A percentile compares a stretch with the other conserved stretches of the same genome.
Evolutionary conservation across 192 early-diverging fungal genomes (phyloP).

Genomic region (Podila epigama): DNA sequence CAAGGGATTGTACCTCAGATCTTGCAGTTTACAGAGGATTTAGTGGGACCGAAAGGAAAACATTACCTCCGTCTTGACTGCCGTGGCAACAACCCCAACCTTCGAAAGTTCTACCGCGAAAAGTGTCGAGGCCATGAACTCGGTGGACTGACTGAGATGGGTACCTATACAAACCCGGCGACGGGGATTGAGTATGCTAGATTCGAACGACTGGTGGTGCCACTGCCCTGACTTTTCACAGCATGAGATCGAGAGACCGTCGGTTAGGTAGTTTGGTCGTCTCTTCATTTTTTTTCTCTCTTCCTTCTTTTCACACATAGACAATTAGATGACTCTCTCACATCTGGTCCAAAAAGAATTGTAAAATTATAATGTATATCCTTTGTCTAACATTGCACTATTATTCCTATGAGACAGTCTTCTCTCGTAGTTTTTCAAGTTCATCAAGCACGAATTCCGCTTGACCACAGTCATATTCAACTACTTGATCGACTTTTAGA

Average conservation of each 20-base stretch:
- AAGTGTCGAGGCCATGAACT: slow-evolving; percentile 29
- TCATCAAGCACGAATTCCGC: slow-evolving; percentile 11
- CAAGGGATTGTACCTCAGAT: slow-evolving; percentile 25
- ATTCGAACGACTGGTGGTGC: slow-evolving; percentile 24
- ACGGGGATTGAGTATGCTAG: slow-evolving; percentile 42
- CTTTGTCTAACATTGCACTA: no score
- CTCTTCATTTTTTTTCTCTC: no score
- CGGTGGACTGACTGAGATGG: slow-evolving; percentile 23
- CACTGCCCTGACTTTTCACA: no score
- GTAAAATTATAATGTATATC: no score
- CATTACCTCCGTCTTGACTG: slow-evolving; percentile 26
- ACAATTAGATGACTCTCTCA: no score
- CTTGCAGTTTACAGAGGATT: slow-evolving; percentile 22
- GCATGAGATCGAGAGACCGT: no score
- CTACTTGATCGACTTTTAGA: slow-evolving; percentile 25
- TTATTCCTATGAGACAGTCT: no score
- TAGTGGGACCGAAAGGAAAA: slow-evolving; percentile 8
- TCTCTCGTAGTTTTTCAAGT: slow-evolving; percentile 15
- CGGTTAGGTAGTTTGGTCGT: no score
- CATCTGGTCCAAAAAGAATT: no score
- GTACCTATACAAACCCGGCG: slow-evolving; percentile 35
- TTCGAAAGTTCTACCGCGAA: slow-evolving; percentile 40
- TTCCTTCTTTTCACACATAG: no score
- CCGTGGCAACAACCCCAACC: slow-evolving; percentile 30
- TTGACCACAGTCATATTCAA: slow-evolving; percentile 27